Evolutionary conservation across 2,329 filamentous ascomycete species (phyloP), one percentile per base, ranked within the genome.

Genomic region (Tolypocladium guangdongense): DNA sequence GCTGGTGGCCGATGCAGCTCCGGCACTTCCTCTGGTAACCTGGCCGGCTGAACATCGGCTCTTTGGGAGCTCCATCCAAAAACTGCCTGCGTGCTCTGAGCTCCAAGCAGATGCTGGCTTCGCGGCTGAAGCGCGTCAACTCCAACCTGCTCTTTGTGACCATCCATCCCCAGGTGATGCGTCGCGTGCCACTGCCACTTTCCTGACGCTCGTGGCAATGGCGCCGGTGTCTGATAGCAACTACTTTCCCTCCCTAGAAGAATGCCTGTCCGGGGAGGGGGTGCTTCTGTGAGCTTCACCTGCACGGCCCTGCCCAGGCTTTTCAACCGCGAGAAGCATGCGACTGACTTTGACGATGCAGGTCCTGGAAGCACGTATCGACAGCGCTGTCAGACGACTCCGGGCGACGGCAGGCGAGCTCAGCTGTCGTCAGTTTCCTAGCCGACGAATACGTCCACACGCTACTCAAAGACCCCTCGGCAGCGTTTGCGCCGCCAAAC

Each of bases 181-280:
- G 62, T 68, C 65, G 66, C 61, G 62, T 65, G 64, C 59, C 64
- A 62, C 65, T 66, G 63, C 64, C 64, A 61, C 67, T 63, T 55
- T 70, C 71, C 73, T 76, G 73, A 78, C 73, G 71, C 71, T 72
- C 69, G 73, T 69, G 74, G 76, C 72, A 75, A 90, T 90, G 86
- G 86, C 83, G 75, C 78, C 84, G 71, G 74, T 81, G 66, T 78
- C 81, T 65, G 84, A 87, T 73, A 75, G 76, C 66, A 77, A 80
- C 68, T 93, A 91, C 74, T 87, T 95, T 65, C 89, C 91, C 66
- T 83, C 90, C 66, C 78, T 96, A 71, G 87, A 90, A 71, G 84
- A 87, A 67, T 95, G 89, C 73, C 79, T 97, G 64, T 85, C 82
- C 63, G 88, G 89, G 72, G 84, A 92, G 69, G 81, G 81, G 64